phyloP scores from a whole-genome alignment of 2,329 filamentous ascomycete genomes.

The Rosellinia necatrix region DNA sequence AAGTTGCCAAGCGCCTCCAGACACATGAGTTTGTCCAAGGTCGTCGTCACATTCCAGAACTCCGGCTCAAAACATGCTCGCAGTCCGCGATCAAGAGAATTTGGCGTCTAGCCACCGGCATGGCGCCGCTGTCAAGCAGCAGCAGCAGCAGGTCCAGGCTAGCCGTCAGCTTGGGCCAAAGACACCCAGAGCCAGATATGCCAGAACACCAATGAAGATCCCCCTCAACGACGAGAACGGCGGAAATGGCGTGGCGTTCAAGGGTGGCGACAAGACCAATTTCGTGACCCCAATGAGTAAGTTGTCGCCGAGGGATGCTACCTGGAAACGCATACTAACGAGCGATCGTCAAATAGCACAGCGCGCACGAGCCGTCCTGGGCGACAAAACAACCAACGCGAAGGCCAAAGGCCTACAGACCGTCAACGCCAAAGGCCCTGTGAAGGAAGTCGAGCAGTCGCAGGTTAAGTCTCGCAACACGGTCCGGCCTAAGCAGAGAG shows the following conservation, averaged over 20 bases:
- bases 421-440: slow-evolving; percentile 63
- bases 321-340: slow-evolving; percentile 7
- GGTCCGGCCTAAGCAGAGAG: slow-evolving; percentile 10
- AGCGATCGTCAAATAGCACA: slow-evolving; percentile 57
- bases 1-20: slow-evolving; percentile 13
- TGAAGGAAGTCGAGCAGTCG: slow-evolving; percentile 57
- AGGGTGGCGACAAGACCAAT: slow-evolving; percentile 60
- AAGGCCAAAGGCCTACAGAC: slow-evolving; percentile 74
- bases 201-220: slow-evolving; percentile 82
- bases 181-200: slow-evolving; percentile 75
- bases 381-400: slow-evolving; percentile 95
- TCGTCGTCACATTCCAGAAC: slow-evolving; percentile 13
- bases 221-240: slow-evolving; percentile 86
- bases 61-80: slow-evolving; percentile 64
- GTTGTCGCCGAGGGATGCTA: slow-evolving; percentile 30
- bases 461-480: slow-evolving; percentile 20
- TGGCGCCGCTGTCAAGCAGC: slow-evolving; percentile 71
- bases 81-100: slow-evolving; percentile 87
- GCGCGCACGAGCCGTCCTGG: slow-evolving; percentile 78
- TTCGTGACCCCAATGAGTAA: slow-evolving; percentile 83
- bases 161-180: slow-evolving; percentile 50
- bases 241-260: slow-evolving; percentile 54
- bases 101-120: slow-evolving; percentile 75
- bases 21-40: no score
- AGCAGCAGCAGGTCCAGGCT: slow-evolving; percentile 65